A percentile compares a stretch with the other conserved stretches of the same genome.
These are phyloP conservation scores for Salinomyces thailandicus DNA, from an alignment of 2,329 filamentous ascomycete genomes.

Conservation along the genomic window DNA sequence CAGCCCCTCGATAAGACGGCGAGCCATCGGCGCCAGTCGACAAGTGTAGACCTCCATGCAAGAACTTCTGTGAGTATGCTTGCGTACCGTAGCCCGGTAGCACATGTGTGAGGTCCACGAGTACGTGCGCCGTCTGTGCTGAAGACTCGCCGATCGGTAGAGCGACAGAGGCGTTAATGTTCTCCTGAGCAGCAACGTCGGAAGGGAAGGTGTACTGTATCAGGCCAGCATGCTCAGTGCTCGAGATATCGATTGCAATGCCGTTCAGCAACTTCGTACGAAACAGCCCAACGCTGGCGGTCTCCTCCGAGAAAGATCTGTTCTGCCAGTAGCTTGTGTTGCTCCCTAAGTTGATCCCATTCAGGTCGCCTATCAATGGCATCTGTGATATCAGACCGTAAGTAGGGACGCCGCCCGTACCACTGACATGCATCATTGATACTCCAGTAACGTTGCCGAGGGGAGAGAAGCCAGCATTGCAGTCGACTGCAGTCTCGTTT, in stretches of 20 bases:
- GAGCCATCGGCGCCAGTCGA: slow-evolving; percentile 52
- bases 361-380: slow-evolving; percentile 10
- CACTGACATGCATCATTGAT: slow-evolving; percentile 52
- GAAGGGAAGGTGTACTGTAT: slow-evolving; percentile 50
- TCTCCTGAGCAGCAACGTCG: not conserved
- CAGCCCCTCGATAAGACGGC: slow-evolving; percentile 34
- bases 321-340: slow-evolving; percentile 7
- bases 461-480: slow-evolving; percentile 27
- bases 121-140: slow-evolving; percentile 40
- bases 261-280: slow-evolving; percentile 45
- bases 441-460: slow-evolving; percentile 17
- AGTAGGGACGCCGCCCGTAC: slow-evolving; percentile 59
- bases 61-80: not conserved
- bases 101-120: slow-evolving; percentile 52
- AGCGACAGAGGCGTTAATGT: no score
- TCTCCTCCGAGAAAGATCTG: slow-evolving; percentile 22
- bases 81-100: not conserved
- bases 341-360: not conserved
- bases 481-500: slow-evolving; percentile 11
- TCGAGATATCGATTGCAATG: slow-evolving; percentile 48
- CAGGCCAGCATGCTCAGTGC: slow-evolving; percentile 46
- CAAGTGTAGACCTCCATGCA: slow-evolving; percentile 26
- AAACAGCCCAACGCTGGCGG: slow-evolving; percentile 51
- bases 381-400: slow-evolving; percentile 37
- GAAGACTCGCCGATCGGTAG: no score